These are phyloP conservation scores for Yamadazyma diddensiae DNA, from an alignment of 1,139 yeast genomes.

Conservation along the genomic window DNA sequence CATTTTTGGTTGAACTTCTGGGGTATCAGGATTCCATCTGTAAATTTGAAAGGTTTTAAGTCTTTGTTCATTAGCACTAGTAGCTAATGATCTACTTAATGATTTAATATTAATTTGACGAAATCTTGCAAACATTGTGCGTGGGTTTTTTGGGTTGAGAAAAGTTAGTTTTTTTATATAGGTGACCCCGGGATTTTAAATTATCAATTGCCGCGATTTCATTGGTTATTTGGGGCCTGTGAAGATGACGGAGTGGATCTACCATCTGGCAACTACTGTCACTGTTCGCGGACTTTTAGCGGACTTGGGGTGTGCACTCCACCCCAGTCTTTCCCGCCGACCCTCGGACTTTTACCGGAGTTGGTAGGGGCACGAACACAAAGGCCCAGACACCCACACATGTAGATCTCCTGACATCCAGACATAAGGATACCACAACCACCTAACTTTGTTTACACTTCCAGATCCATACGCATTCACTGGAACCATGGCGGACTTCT, in stretches of 20 bases:
- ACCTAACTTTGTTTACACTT: too few relatives aligned
- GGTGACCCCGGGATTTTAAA: conserved; percentile 11
- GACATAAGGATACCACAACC: too few relatives aligned
- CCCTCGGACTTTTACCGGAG: too few relatives aligned
- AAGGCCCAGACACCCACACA: too few relatives aligned
- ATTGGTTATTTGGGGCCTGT: conserved; percentile 7
- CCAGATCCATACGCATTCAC: too few relatives aligned
- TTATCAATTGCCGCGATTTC: conserved; percentile 8
- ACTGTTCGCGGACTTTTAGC: too few relatives aligned
- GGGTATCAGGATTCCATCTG: conserved; percentile 98
- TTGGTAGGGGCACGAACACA: too few relatives aligned
- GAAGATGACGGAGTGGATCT: too few relatives aligned
- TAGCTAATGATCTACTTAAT: conserved; percentile 37
- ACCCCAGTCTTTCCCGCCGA: too few relatives aligned
- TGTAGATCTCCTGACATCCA: too few relatives aligned
- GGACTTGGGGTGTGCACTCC: background rate
- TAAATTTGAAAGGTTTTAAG: conserved; percentile 86
- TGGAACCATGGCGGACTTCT: too few relatives aligned
- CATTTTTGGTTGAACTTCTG: conserved; percentile 87
- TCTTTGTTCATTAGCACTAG: conserved; percentile 45
- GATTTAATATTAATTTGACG: conserved; percentile 6
- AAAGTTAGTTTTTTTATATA: conserved; percentile 4
- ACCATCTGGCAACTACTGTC: too few relatives aligned
- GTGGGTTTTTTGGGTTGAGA: conserved; percentile 1
- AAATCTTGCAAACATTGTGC: conserved; percentile 10